A percentile compares a stretch with the other conserved stretches of the same genome.
phyloP scores from a whole-genome alignment of 768 basidiomycete species.

The Suillus hirtellus region DNA sequence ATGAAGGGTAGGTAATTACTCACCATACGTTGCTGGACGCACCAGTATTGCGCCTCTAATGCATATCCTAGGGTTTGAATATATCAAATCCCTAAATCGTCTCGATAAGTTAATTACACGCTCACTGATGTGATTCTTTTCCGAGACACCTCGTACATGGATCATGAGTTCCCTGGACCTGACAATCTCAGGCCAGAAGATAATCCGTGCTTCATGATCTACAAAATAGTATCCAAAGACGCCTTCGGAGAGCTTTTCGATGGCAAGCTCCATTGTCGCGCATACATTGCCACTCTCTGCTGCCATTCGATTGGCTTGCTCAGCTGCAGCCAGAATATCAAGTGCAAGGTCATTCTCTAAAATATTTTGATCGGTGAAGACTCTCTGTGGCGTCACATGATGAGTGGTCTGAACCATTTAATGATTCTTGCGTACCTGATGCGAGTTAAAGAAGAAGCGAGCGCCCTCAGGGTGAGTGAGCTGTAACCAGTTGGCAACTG shows the following conservation, averaged over 20 bases:
- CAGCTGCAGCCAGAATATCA: background rate
- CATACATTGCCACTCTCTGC: background rate
- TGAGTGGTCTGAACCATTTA: background rate
- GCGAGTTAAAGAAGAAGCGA: conserved; percentile 48
- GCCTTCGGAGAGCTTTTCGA: background rate
- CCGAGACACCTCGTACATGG: conserved; percentile 28
- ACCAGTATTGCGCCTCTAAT: conserved; percentile 10
- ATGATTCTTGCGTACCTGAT: conserved; percentile 35
- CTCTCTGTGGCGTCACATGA: conserved; percentile 31
- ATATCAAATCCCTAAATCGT: background rate
- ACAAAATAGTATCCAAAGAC: conserved; percentile 44
- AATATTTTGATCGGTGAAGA: conserved; percentile 38
- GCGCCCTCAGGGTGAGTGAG: conserved; percentile 54
- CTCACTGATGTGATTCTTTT: conserved; percentile 15
- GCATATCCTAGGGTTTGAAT: conserved; percentile 5
- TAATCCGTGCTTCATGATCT: conserved; percentile 39
- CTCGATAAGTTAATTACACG: background rate
- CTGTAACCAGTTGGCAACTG: background rate
- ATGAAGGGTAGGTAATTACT: background rate
- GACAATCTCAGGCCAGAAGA: conserved; percentile 47
- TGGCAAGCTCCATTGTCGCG: background rate
- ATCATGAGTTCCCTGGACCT: conserved; percentile 33
- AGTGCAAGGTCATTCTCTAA: background rate
- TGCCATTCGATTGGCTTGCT: background rate
- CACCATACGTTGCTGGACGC: conserved; percentile 1